A percentile compares a stretch with the other conserved stretches of the same genome.
Conservation (phyloP, 148 eudicot species). For the Rhododendron griersonianum region DNA sequence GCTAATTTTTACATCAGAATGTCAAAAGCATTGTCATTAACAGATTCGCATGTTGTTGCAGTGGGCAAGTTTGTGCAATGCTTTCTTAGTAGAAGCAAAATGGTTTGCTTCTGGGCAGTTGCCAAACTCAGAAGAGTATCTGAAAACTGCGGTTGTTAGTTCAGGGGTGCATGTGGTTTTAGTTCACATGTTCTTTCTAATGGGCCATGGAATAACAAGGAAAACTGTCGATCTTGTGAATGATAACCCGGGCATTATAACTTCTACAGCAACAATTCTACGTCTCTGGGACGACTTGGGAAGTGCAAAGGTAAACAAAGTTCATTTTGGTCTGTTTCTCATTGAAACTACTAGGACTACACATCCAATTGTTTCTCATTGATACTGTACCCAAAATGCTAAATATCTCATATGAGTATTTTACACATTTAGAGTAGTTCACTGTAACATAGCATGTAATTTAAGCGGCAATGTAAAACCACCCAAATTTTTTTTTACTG, state of each 20-base stretch:
- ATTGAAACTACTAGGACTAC: background rate
- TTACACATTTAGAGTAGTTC: background rate
- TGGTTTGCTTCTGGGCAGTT: slow-evolving; percentile 45
- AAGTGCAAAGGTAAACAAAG: no score
- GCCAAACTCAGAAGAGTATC: slow-evolving; percentile 47
- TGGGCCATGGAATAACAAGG: slow-evolving; percentile 39
- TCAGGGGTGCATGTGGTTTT: slow-evolving; percentile 42
- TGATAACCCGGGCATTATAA: slow-evolving; percentile 22
- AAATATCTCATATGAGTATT: no score
- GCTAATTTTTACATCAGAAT: no score
- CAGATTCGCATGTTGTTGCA: no score
- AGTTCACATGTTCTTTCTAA: slow-evolving; percentile 41
- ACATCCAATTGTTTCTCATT: no score
- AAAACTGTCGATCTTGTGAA: slow-evolving; percentile 5
- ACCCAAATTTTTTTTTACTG: background rate
- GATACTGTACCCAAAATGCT: no score
- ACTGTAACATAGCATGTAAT: background rate
- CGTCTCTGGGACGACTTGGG: no score
- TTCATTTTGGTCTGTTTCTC: no score
- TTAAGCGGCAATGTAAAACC: no score
- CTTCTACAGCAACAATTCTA: slow-evolving; percentile 46
- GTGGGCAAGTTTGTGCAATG: no score
- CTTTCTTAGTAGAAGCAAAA: slow-evolving; percentile 5
- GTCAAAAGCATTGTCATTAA: no score
- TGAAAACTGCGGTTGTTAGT: slow-evolving; percentile 46